Base-by-base conservation (phyloP, 257 asterid species). In the Solanum chilense region DNA sequence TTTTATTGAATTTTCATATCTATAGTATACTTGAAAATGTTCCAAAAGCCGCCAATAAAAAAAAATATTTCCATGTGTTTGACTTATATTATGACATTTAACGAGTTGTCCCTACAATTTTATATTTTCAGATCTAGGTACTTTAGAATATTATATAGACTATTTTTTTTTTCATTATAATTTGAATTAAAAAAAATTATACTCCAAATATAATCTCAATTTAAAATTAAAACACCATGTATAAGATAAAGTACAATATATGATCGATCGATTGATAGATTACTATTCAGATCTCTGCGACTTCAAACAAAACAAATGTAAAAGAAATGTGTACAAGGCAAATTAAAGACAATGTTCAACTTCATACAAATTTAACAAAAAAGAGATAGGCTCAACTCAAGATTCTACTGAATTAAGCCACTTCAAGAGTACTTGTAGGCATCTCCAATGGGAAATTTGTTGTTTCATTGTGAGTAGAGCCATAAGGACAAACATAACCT, bases 401-500 rank as follows among this genome's bases (percentile, higher is more conserved):
- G 39, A 20, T 4, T 77, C n/a, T 44, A 76, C 60, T 76, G 13
- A n/a, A 68, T 77, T 42, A 44, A 70, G 62, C 83, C 39, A 44
- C 84, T 44, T 44, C 84, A 78, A 12, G 64, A 45, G 39, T 44
- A 78, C 16, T 44, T 41, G 14, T 15, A 25, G 64, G 64, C 25
- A 44, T 14, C 41, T 78, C 84, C 84, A 78, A 42, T 25, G 84
- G 84, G 39, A 78, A 78, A 78, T 25, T 45, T 44, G 64, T 25
- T 78, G 33, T 47, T 4, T 78, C 64, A 78, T 78, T 78, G 16
- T 78, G 84, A 8, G 66, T 18, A 71, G 78, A 9, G 1, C 81
- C 81, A n/a, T 76, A 87, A 69, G 92, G 93, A 86, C 91, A 90
- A 91, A 91, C 12, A 81, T 85, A 37, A 91, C 90, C 71, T 80